Evolutionary conservation across 2,329 filamentous ascomycete genomes (phyloP).

Genomic region (Botrytis cinerea): DNA sequence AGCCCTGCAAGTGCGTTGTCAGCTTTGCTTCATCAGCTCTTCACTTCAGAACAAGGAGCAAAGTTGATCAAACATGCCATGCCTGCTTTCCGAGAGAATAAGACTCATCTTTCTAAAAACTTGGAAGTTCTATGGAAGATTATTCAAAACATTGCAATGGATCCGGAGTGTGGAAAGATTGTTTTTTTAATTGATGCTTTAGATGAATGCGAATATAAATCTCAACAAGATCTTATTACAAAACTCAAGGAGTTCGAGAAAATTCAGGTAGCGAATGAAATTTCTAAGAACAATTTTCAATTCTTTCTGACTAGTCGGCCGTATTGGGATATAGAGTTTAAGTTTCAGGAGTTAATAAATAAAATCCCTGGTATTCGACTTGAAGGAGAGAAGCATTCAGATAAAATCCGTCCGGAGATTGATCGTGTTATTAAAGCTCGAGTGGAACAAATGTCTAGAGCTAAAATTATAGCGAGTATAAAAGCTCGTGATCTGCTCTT

Average conservation of each 20-base stretch:
- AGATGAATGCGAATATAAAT: conserved; percentile 18
- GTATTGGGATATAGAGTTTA: conserved; percentile 19
- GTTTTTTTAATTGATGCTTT: conserved; percentile 23
- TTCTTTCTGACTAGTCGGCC: conserved; percentile 23
- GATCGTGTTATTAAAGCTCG: conserved; percentile 23
- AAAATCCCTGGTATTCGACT: conserved; percentile 19
- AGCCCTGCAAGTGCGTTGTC: conserved; percentile 16
- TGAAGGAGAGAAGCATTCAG: conserved; percentile 14
- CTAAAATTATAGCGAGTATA: conserved; percentile 2
- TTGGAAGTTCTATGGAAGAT: conserved; percentile 18
- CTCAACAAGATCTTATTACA: conserved; percentile 9
- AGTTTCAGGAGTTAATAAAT: conserved; percentile 2
- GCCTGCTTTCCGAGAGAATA: conserved; percentile 4
- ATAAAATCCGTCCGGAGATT: conserved; percentile 23
- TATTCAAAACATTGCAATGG: conserved; percentile 7
- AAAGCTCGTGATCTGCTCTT: conserved; percentile 1
- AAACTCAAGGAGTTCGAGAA: conserved; percentile 15
- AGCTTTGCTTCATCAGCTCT: conserved; percentile 23
- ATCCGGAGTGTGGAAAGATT: conserved; percentile 18
- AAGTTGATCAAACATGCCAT: conserved; percentile 19
- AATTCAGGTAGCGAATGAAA: not conserved
- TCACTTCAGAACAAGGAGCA: conserved; percentile 4
- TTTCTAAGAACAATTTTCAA: conserved; percentile 9
- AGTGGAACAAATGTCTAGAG: not conserved
- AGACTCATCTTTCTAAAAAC: not conserved